A percentile compares a stretch with the other conserved stretches of the same genome.
Evolutionary conservation across 768 basidiomycete genomes (phyloP).

Genomic region (Lentinula guzmanii): DNA sequence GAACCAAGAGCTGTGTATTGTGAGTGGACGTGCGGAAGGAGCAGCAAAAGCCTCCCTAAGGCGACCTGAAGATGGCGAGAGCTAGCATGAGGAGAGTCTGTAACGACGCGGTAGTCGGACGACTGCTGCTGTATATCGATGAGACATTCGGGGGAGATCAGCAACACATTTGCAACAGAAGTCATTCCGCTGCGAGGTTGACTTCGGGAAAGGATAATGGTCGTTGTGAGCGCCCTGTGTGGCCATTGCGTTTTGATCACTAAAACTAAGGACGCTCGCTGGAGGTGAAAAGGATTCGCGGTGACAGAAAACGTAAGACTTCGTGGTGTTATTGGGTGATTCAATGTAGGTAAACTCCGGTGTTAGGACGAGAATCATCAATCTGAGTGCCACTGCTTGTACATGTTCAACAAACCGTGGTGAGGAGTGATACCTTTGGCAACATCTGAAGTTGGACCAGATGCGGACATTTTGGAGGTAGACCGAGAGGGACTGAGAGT

Average conservation of each 20-base stretch:
- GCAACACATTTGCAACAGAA: slow-evolving; percentile 31
- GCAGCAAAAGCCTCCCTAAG: slow-evolving; percentile 51
- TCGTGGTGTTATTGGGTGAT: slow-evolving; percentile 36
- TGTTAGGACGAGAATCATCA: neutral
- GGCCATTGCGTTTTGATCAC: slow-evolving; percentile 16
- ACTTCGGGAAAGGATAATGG: slow-evolving; percentile 27
- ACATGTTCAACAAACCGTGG: slow-evolving; percentile 6
- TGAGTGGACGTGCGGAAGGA: slow-evolving; percentile 52
- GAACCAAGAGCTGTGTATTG: slow-evolving; percentile 43
- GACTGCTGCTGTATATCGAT: slow-evolving; percentile 18
- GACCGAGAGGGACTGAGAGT: neutral
- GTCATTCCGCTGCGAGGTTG: slow-evolving; percentile 28
- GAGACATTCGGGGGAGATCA: slow-evolving; percentile 37
- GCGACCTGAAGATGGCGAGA: slow-evolving; percentile 2
- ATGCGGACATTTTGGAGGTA: neutral
- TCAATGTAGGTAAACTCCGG: slow-evolving; percentile 13
- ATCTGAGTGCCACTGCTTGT: neutral
- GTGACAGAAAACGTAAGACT: slow-evolving; percentile 15
- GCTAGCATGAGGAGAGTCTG: slow-evolving; percentile 15
- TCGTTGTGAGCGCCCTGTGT: slow-evolving; percentile 13
- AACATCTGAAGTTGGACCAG: slow-evolving; percentile 13
- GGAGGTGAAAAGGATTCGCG: slow-evolving; percentile 47
- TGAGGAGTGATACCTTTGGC: slow-evolving; percentile 22
- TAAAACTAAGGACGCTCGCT: slow-evolving; percentile 38
- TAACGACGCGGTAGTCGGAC: slow-evolving; percentile 15